Base-by-base conservation (phyloP, 805 yeast genomes). In the Starmerella bombicola region DNA sequence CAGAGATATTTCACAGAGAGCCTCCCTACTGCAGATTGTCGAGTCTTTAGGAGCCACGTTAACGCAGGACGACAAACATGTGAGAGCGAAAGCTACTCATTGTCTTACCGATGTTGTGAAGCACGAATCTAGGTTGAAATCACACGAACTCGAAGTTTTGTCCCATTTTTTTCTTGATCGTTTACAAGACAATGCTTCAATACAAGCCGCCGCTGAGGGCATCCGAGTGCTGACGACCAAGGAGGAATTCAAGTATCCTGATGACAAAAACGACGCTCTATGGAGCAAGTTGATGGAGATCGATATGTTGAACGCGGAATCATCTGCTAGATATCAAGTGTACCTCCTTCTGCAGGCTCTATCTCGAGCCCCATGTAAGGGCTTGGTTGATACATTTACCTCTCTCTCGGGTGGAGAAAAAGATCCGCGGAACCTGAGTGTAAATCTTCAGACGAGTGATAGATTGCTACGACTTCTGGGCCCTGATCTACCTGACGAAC, bases 401-500 rank as follows among this genome's bases (percentile, higher is more conserved):
- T 74, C 75, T 42, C 55, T 84, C 22, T 81, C 93, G 2, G 66
- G 74, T 13, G 93, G 93, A 29, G 99, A 91, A 55, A 93, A 91
- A 53, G 98, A 91, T 59, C 99, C 99, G 3, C 69, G 80, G 45
- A 91, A 93, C 59, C 65, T 91, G 47, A 56, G 91, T 51, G 46
- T 71, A 1, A 80, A 93, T 1, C 82, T 88, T 51, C 57, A 64
- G 4, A 54, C 84, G 33, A 74, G 77, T 48, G 49, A 58, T 10
- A 31, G 39, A 4, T 70, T 86, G 12, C 65, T 75, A 16, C 43
- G 55, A 17, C 52, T 51, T 3, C 15, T 16, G 4, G 43, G 45
- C 4, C 62, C 74, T 21, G 47, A 56, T 13, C 56, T 65, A 4
- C 61, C 64, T 3, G 64, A 73, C 49, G 59, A 31, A 57, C 59